phyloP scores from a whole-genome alignment of 371 early-diverging fungal species.

The Syncephalastrum racemosum region DNA sequence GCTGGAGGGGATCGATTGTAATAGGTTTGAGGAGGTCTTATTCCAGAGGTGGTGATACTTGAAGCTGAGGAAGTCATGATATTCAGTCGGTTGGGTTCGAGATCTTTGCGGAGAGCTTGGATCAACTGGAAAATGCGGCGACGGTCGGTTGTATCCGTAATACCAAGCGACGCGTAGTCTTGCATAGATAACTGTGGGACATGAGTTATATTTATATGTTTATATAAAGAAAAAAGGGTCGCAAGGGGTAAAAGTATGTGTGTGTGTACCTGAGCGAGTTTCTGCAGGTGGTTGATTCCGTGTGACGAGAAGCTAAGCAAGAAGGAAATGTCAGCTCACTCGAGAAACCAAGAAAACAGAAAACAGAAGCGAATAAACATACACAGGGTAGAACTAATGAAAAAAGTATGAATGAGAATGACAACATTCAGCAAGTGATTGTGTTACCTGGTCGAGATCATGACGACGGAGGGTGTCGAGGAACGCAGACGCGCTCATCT shows the following conservation, averaged over 20 bases:
- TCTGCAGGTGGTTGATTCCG: constrained; percentile 62
- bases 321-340: neutral
- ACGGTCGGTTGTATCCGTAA: constrained; percentile 75
- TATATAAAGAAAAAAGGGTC: neutral
- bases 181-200: constrained; percentile 68
- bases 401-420: constrained; percentile 7
- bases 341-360: neutral
- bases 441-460: constrained; percentile 25
- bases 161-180: constrained; percentile 78
- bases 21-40: constrained; percentile 26
- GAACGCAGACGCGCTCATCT: constrained; percentile 18
- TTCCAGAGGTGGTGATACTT: constrained; percentile 19
- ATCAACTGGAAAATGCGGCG: constrained; percentile 77
- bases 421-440: neutral
- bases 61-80: constrained; percentile 19
- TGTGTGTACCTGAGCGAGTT: constrained; percentile 51
- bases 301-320: constrained; percentile 52
- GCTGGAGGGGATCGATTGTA: constrained; percentile 9
- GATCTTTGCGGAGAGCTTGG: constrained; percentile 40
- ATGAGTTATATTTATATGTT: neutral
- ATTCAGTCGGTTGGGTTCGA: constrained; percentile 15
- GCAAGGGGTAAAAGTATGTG: constrained; percentile 20
- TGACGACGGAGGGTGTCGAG: constrained; percentile 23
- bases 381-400: constrained; percentile 24
- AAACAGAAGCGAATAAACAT: neutral